phyloP scores from a whole-genome alignment of 257 asterid species.

The Salvia miltiorrhiza region DNA sequence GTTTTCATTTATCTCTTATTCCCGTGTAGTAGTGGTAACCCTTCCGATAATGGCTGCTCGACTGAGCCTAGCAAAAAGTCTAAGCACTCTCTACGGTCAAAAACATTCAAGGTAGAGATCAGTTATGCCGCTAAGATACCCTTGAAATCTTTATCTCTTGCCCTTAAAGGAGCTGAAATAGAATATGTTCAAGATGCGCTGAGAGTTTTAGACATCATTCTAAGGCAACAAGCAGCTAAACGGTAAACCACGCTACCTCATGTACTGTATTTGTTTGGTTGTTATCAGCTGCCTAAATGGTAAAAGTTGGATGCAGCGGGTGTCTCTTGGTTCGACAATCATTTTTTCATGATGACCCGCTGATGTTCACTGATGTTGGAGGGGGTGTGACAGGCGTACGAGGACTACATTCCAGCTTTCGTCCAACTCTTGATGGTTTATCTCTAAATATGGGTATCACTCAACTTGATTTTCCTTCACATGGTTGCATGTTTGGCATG shows the following conservation, averaged over 20 bases:
- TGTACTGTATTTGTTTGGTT: constrained; percentile 9
- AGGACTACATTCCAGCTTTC: constrained; percentile 83
- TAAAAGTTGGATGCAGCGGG: constrained; percentile 55
- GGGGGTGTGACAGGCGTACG: constrained; percentile 69
- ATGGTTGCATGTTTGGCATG: neutral
- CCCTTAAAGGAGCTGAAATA: constrained; percentile 67
- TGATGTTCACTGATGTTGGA: constrained; percentile 71
- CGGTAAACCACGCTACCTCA: constrained; percentile 39
- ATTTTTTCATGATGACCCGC: constrained; percentile 72
- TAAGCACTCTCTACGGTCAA: constrained; percentile 47
- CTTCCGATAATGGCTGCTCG: constrained; percentile 37
- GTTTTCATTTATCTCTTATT: constrained; percentile 12
- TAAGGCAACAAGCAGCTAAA: constrained; percentile 88
- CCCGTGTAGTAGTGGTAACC: constrained; percentile 34
- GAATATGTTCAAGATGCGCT: constrained; percentile 62
- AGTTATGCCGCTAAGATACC: constrained; percentile 72
- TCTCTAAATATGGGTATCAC: constrained; percentile 76
- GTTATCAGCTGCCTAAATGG: constrained; percentile 29
- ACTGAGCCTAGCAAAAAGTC: constrained; percentile 56
- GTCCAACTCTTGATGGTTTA: constrained; percentile 69
- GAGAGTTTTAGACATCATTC: constrained; percentile 71
- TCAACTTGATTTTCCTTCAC: constrained; percentile 16
- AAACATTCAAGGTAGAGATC: constrained; percentile 60
- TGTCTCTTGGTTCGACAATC: constrained; percentile 86
- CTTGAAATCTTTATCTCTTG: constrained; percentile 46